Evolutionary conservation across 2,329 filamentous ascomycete species (phyloP).

Genomic region (Fusarium udum): DNA sequence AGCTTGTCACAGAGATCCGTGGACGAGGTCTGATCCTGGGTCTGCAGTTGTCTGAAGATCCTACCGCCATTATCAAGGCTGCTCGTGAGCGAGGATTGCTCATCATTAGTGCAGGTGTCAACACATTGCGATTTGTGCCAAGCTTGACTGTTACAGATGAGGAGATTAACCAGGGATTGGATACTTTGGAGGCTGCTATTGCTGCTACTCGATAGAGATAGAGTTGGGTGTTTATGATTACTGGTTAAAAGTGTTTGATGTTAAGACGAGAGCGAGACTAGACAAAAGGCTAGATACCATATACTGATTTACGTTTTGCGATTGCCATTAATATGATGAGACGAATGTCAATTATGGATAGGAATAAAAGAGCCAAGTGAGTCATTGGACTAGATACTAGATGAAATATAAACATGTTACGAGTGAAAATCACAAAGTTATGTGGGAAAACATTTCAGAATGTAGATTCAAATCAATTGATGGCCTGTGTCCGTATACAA

Average conservation of each 20-base stretch:
- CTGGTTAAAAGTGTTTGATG: slow-evolving; percentile 8
- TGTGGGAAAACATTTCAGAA: not conserved
- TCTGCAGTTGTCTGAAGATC: slow-evolving; percentile 81
- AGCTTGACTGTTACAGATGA: slow-evolving; percentile 81
- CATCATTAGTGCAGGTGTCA: slow-evolving; percentile 91
- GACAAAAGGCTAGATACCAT: slow-evolving; percentile 31
- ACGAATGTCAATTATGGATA: not conserved
- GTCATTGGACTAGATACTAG: rapidly evolving
- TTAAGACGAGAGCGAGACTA: slow-evolving; percentile 24
- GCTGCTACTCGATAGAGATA: slow-evolving; percentile 50
- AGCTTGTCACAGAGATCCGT: slow-evolving; percentile 79
- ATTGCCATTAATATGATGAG: not conserved
- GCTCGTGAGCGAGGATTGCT: slow-evolving; percentile 88
- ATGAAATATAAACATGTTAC: rapidly evolving
- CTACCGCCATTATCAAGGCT: slow-evolving; percentile 78
- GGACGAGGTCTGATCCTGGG: slow-evolving; percentile 89
- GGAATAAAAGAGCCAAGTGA: not conserved
- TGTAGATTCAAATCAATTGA: slow-evolving; percentile 9
- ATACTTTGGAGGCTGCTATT: slow-evolving; percentile 77
- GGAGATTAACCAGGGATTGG: slow-evolving; percentile 82
- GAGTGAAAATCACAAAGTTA: not conserved
- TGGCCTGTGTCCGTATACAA: slow-evolving; percentile 22
- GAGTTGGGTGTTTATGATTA: not conserved
- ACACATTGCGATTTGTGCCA: slow-evolving; percentile 92
- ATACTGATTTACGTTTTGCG: slow-evolving; percentile 16